Base-by-base conservation (phyloP, 2,329 filamentous ascomycete species). In the Bisporella sp. region DNA sequence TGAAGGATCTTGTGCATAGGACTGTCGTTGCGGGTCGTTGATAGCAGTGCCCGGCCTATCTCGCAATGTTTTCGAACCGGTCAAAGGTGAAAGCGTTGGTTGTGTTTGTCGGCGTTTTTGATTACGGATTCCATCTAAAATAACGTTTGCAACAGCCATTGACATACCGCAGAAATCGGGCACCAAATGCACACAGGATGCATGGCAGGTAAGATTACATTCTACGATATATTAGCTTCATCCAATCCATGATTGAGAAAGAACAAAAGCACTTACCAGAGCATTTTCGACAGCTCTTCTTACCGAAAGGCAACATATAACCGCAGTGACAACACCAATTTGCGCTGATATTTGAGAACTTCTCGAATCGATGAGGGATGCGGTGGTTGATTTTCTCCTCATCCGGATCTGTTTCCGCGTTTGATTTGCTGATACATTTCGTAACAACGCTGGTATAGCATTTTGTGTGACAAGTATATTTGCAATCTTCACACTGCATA, bases 261-360 rank as follows among this genome's bases (percentile, higher is more conserved):
- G 21, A 33, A 42, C 2, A 9, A 30, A 21, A 13, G 31, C 30
- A 64, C 76, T 59, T 81, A 90, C 87, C 87, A 67, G 84, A 82
- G 68, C 93, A 99, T 70, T 91, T 95, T 64, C 93, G 84, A 65
- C 87, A 90, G 68, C 95, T 96, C 70, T 95, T 96, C 68, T 91
- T 89, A 53, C 93, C 93, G 66, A 99, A 87, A 0, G 93, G 91
- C 46, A 99, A 73, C 59, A 99, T 86, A 66, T 96, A 97, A 62
- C 93, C 93, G 67, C 93, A 99, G 70, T 99, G 93, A 66, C 93
- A 99, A 71, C 93, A 99, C 93, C 93, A 99, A 67, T 97, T 99
- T 60, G 93, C 93, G 12, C 91, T 93, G 71, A 99, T 88, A 64
- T 99, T 99, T 57, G 90, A 90, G 68, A 95, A 99, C n/a, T 87